A percentile compares a stretch with the other conserved stretches of the same genome.
phyloP scores from a whole-genome alignment of 305 asterid species.

The Fraxinus albicans region DNA sequence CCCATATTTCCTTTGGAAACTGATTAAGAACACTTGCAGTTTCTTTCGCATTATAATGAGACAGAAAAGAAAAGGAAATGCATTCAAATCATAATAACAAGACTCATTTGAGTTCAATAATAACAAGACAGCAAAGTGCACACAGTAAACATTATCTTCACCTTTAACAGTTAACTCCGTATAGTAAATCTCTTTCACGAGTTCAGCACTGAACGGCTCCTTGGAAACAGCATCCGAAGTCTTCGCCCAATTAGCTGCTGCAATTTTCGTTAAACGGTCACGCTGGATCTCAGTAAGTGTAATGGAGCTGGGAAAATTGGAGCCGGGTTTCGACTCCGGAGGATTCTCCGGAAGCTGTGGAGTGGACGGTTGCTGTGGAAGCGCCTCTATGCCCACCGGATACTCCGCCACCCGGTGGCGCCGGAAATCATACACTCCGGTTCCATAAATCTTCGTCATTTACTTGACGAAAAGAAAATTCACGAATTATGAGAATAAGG shows the following conservation, averaged over 20 bases:
- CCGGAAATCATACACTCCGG: slow-evolving; percentile 83
- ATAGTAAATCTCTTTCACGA: slow-evolving; percentile 74
- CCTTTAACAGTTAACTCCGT: slow-evolving; percentile 83
- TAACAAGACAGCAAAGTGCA: neutral
- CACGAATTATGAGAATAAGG: neutral
- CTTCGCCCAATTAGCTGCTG: slow-evolving; percentile 72
- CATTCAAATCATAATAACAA: neutral
- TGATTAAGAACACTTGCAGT: neutral
- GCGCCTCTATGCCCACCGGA: slow-evolving; percentile 51
- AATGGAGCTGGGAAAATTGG: slow-evolving; percentile 63
- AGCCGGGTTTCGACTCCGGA: slow-evolving; percentile 51
- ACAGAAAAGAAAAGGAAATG: neutral
- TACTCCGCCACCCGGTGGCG: slow-evolving; percentile 96
- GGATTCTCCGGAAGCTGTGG: slow-evolving; percentile 43
- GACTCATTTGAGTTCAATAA: neutral
- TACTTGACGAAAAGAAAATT: neutral
- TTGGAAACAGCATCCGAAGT: slow-evolving; percentile 47
- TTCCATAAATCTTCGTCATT: slow-evolving; percentile 79
- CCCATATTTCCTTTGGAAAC: neutral
- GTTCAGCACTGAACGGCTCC: slow-evolving; percentile 71
- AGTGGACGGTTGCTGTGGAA: slow-evolving; percentile 9
- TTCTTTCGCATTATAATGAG: neutral
- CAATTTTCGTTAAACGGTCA: slow-evolving; percentile 80
- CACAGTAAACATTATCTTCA: slow-evolving; percentile 17
- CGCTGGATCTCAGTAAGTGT: slow-evolving; percentile 88